Conservation (phyloP, 2,329 filamentous ascomycete genomes). For the Pyricularia pennisetigena region DNA sequence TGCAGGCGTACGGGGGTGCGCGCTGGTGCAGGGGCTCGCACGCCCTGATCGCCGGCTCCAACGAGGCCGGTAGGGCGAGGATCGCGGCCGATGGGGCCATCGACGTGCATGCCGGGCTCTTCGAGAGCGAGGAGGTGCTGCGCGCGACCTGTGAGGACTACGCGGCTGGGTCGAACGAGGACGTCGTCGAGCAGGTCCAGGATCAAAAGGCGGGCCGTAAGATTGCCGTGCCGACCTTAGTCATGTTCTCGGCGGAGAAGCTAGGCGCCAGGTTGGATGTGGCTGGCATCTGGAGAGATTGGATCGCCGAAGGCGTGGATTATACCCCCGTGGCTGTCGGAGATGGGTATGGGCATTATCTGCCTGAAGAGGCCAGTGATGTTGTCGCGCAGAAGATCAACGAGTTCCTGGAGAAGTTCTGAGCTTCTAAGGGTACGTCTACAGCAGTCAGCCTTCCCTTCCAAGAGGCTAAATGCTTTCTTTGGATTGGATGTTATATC, state of each 20-base stretch:
- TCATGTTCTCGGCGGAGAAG: constrained; percentile 30
- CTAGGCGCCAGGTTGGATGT: constrained; percentile 33
- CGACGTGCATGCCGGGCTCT: constrained; percentile 31
- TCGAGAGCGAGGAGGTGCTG: constrained; percentile 29
- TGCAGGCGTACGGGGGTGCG: constrained; percentile 29
- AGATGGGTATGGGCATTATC: constrained; percentile 13
- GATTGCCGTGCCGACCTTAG: constrained; percentile 28
- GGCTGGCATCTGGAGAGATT: constrained; percentile 30
- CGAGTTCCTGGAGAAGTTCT: constrained; percentile 4
- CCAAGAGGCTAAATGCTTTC: neutral
- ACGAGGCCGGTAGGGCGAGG: constrained; percentile 10
- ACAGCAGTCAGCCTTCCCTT: neutral
- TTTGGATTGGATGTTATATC: neutral
- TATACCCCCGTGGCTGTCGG: constrained; percentile 10
- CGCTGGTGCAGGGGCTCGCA: constrained; percentile 25
- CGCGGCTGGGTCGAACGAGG: constrained; percentile 27
- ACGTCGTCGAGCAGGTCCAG: constrained; percentile 28
- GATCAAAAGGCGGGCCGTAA: constrained; percentile 34
- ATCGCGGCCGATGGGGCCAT: constrained; percentile 24
- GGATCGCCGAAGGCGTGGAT: constrained; percentile 23
- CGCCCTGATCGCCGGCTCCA: constrained; percentile 17
- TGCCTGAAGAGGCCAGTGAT: constrained; percentile 15
- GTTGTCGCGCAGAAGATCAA: constrained; percentile 10
- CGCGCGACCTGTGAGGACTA: constrained; percentile 36
- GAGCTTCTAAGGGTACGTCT: neutral